Evolutionary conservation across 1,284 basidiomycete genomes (phyloP), one percentile per base, ranked within the genome.

Genomic region (Marasmius oreades): DNA sequence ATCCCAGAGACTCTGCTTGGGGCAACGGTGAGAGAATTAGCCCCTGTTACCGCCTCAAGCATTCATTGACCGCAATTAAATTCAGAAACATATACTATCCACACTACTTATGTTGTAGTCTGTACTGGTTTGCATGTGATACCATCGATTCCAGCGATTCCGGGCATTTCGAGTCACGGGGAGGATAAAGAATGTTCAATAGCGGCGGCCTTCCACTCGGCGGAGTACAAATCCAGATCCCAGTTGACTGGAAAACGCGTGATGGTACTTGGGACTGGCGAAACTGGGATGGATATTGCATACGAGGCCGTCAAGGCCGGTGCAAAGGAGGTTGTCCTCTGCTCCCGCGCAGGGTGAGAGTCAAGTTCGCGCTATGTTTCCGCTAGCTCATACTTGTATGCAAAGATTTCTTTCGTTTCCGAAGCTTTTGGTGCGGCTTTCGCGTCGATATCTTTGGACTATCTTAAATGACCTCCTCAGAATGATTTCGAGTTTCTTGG

Each of bases 201-300:
- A 5, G 69, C 70, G n/a, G 58, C 65, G 8, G 72, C 75, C 3
- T 76, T 80, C 54, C 84, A 86, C 63, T 85, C 82, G 4, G 69
- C 69, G 1, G 65, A 75, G 22, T 84, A 85, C 71, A 83, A 84
- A 62, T 64, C 66, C 7, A 74, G 77, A 10, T 61, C 67, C 0
- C 77, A 84, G 62, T 69, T 85, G 5, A 52, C 60, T n/a, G 77
- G 73, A 20, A 74, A 76, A 60, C 70, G 73, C 14, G 76, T 86
- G 20, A 72, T 85, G 68, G 75, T 86, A n/a, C 70, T 85, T 23
- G 84, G 84, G 0, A 78, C 76, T 2, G 85, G 85, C 0, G 85
- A 88, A 67, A 88, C 85, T 4, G 84, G 83, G 2, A 84, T 86
- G 82, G 85, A 88, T 63, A 70, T 88, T 37, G 81, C 78, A 36